Conservation (phyloP, 2,329 filamentous ascomycete species). For the Madurella mycetomatis region DNA sequence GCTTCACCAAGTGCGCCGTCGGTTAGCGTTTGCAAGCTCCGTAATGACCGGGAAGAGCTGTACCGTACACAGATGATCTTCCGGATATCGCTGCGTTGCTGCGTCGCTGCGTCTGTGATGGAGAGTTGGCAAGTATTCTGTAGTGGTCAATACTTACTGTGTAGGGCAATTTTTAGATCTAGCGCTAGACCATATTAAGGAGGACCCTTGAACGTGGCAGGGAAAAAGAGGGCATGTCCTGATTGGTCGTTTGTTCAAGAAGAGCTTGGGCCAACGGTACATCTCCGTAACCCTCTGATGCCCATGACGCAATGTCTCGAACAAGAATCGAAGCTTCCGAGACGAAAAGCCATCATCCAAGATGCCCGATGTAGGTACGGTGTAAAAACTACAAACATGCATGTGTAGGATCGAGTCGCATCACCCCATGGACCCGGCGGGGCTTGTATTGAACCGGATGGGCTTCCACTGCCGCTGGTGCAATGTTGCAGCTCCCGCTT, state of each 20-base stretch:
- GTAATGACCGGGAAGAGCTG: too few species aligned
- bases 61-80: too few species aligned
- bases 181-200: not conserved
- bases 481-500: not conserved
- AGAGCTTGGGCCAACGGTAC: not conserved
- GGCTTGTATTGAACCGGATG: not conserved
- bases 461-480: not conserved
- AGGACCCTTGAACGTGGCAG: not conserved
- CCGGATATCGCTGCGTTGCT: too few species aligned
- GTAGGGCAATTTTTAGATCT: too few species aligned
- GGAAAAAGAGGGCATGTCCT: not conserved
- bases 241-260: not conserved
- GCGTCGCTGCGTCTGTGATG: too few species aligned
- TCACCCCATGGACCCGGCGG: not conserved
- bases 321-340: not conserved
- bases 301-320: constrained; percentile 7
- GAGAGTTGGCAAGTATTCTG: too few species aligned
- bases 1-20: too few species aligned
- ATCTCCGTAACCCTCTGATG: not conserved
- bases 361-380: not conserved
- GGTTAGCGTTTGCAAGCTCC: too few species aligned
- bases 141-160: too few species aligned
- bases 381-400: too few species aligned
- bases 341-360: not conserved
- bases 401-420: not conserved